Percentiles rank a stretch among this genome's conserved stretches.
phyloP scores from a whole-genome alignment of 345 rosid genomes.

The Brassica incana region DNA sequence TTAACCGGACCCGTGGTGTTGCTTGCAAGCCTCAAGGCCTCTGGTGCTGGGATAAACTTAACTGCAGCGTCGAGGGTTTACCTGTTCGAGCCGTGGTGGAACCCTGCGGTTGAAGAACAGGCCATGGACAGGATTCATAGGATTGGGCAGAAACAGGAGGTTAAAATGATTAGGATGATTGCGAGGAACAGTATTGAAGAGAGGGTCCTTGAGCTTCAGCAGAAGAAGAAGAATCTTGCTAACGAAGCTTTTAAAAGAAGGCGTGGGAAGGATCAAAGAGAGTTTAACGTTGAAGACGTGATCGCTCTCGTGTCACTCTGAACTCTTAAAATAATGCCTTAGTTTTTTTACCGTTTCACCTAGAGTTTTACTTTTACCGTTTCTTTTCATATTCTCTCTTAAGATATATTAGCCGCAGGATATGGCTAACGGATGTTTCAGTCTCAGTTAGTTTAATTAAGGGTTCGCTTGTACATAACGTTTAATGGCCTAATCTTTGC shows the following conservation, averaged over 20 bases:
- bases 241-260: conserved; percentile 62
- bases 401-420: no score
- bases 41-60: conserved; percentile 78
- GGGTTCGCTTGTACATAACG: conserved; percentile 2
- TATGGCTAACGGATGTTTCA: neutral
- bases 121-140: conserved; percentile 91
- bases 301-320: conserved; percentile 60
- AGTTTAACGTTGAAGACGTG: conserved; percentile 59
- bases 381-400: neutral
- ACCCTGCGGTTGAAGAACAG: conserved; percentile 85
- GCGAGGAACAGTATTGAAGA: conserved; percentile 77
- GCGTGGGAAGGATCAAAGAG: conserved; percentile 45
- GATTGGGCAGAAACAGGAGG: conserved; percentile 73
- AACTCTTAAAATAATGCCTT: neutral
- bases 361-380: no score
- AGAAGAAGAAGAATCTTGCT: conserved; percentile 75
- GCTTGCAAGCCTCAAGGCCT: conserved; percentile 85
- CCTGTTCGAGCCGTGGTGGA: conserved; percentile 93
- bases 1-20: conserved; percentile 52
- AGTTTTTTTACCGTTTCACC: neutral
- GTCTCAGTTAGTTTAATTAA: neutral
- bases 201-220: conserved; percentile 69
- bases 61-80: conserved; percentile 73
- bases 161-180: conserved; percentile 69
- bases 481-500: neutral